Conservation (phyloP, 257 asterid species). For the Salvia rosmarinus region DNA sequence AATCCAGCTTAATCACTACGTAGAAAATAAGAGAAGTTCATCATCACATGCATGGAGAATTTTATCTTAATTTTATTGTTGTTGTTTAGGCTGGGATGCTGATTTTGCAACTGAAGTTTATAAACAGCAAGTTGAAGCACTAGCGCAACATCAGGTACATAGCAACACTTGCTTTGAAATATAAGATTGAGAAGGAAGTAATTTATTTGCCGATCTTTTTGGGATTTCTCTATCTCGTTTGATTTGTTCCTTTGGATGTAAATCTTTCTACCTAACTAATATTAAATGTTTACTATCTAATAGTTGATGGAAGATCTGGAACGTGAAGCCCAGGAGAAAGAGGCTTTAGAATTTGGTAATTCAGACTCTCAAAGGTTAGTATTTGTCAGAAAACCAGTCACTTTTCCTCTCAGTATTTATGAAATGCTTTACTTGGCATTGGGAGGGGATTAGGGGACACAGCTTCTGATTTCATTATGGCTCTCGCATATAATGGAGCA, state of each 20-base stretch:
- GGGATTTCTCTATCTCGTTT: conserved; percentile 20
- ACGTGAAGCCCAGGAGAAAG: conserved; percentile 89
- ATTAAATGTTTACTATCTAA: conserved; percentile 31
- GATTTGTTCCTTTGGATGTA: conserved; percentile 4
- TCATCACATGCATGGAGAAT: conserved; percentile 24
- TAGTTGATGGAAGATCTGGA: conserved; percentile 87
- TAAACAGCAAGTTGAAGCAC: conserved; percentile 87
- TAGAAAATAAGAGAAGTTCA: conserved; percentile 15
- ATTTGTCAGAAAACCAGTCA: conserved; percentile 1
- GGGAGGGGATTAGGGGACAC: conserved; percentile 14
- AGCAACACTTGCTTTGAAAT: conserved; percentile 4
- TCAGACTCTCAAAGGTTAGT: conserved; percentile 67
- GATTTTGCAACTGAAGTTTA: conserved; percentile 95
- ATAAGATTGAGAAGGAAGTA: conserved; percentile 14
- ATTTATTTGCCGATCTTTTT: conserved; percentile 9
- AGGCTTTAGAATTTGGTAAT: conserved; percentile 69
- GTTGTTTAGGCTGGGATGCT: conserved; percentile 88
- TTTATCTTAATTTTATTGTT: conserved; percentile 29
- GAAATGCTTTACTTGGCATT: conserved; percentile 15
- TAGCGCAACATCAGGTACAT: conserved; percentile 89
- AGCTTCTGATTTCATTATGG: neutral
- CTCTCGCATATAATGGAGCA: too few species aligned
- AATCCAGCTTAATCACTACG: neutral
- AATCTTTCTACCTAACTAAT: conserved; percentile 30
- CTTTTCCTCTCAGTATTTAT: too few species aligned